Evolutionary conservation across 2,329 filamentous ascomycete genomes (phyloP).

Genomic region (Dendrostoma leiphaemia): DNA sequence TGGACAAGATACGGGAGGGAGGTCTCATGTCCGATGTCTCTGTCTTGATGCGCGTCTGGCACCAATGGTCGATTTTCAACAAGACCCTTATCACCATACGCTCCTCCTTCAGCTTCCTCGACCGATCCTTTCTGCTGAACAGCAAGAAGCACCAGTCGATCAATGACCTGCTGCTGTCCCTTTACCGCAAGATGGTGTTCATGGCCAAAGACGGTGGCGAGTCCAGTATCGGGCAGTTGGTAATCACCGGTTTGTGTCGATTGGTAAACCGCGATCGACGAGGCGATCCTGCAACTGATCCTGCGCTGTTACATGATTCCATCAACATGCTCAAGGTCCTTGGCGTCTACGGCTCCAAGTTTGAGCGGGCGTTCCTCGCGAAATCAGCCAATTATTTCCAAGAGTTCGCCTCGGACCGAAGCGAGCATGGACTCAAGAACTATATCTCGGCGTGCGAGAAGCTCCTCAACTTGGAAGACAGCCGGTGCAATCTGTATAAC

Average conservation of each 20-base stretch:
- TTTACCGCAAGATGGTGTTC: slow-evolving; percentile 67
- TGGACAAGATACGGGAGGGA: slow-evolving; percentile 50
- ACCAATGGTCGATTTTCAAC: slow-evolving; percentile 75
- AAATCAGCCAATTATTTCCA: slow-evolving; percentile 67
- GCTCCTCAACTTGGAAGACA: slow-evolving; percentile 70
- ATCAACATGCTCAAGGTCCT: slow-evolving; percentile 85
- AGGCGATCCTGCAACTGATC: slow-evolving; percentile 55
- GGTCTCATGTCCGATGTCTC: slow-evolving; percentile 57
- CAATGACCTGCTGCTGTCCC: slow-evolving; percentile 73
- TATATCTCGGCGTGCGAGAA: slow-evolving; percentile 72
- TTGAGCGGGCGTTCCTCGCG: slow-evolving; percentile 73
- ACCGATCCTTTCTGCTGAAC: slow-evolving; percentile 82
- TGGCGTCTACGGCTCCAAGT: slow-evolving; percentile 72
- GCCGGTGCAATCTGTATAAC: slow-evolving; percentile 75
- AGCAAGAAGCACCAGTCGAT: slow-evolving; percentile 69
- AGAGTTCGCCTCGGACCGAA: slow-evolving; percentile 67
- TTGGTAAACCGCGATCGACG: slow-evolving; percentile 72
- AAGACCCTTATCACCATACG: slow-evolving; percentile 67
- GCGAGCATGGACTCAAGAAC: slow-evolving; percentile 62
- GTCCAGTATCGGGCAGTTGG: slow-evolving; percentile 29
- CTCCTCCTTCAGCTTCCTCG: slow-evolving; percentile 90
- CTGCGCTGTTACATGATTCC: slow-evolving; percentile 66
- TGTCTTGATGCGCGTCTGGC: slow-evolving; percentile 55
- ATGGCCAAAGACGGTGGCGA: slow-evolving; percentile 22
- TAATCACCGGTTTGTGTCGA: slow-evolving; percentile 65